Conservation (phyloP, 106 monocot species). For the Allium sativum region DNA sequence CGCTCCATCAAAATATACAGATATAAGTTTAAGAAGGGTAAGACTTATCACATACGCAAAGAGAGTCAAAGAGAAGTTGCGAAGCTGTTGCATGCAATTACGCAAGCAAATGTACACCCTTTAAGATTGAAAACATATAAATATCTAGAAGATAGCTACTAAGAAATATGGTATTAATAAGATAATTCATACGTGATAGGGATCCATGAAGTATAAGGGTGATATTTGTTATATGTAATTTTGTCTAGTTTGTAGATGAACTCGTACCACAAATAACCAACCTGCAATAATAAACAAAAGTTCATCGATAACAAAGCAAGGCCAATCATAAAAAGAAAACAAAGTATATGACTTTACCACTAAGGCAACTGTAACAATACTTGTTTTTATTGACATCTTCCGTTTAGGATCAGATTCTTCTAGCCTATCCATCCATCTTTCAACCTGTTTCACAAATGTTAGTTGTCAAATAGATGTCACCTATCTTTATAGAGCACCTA, state of each 20-base stretch:
- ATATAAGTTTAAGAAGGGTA: background rate
- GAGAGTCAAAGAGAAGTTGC: conserved; percentile 67
- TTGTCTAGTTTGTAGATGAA: conserved; percentile 72
- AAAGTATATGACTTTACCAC: conserved; percentile 23
- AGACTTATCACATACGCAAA: conserved; percentile 59
- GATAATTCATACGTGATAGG: conserved; percentile 38
- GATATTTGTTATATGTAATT: conserved; percentile 47
- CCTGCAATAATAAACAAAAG: conserved; percentile 19
- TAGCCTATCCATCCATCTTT: conserved; percentile 93
- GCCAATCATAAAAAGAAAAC: background rate
- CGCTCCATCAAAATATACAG: background rate
- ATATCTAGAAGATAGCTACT: no score
- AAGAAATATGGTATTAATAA: no score
- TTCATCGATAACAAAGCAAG: background rate
- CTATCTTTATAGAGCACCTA: no score
- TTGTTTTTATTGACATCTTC: conserved; percentile 44
- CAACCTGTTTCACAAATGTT: conserved; percentile 35
- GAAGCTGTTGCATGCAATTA: conserved; percentile 77
- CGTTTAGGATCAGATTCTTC: conserved; percentile 75
- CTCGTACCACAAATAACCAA: conserved; percentile 64
- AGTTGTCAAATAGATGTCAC: no score
- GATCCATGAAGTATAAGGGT: conserved; percentile 77
- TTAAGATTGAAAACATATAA: background rate
- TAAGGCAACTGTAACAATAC: conserved; percentile 42
- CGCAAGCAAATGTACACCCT: conserved; percentile 86